Conservation (phyloP, 2,329 filamentous ascomycete species). For the Colletotrichum godetiae region DNA sequence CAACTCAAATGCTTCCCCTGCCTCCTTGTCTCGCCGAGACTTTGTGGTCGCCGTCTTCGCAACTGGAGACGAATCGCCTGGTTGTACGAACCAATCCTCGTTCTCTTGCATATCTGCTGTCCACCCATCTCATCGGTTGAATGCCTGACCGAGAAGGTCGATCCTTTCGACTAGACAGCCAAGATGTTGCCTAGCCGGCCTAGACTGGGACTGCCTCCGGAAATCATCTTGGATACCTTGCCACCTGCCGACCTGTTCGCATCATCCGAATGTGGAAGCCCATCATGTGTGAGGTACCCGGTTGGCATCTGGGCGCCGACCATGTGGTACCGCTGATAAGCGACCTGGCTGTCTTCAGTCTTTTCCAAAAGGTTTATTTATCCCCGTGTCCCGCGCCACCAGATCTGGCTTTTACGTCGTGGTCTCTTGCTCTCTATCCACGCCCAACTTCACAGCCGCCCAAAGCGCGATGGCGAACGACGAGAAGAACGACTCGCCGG, state of each 20-base stretch:
- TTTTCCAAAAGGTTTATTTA: conserved; percentile 18
- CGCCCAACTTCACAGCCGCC: neutral
- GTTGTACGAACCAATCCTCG: conserved; percentile 22
- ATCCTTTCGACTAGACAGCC: conserved; percentile 21
- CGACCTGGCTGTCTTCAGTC: conserved; percentile 2
- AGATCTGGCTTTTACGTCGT: neutral
- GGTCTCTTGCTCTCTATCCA: neutral
- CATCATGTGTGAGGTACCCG: conserved; percentile 7
- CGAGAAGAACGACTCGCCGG: conserved; percentile 27
- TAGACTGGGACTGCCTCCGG: conserved; percentile 20
- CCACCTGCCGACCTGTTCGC: conserved; percentile 8
- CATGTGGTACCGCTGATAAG: conserved; percentile 32
- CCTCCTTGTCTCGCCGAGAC: conserved; percentile 10
- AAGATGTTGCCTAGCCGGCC: conserved; percentile 29
- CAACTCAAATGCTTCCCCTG: neutral
- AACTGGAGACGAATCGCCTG: conserved; percentile 1
- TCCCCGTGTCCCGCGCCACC: neutral
- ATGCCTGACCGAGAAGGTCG: conserved; percentile 36
- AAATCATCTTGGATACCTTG: conserved; percentile 24
- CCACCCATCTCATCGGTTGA: conserved; percentile 25
- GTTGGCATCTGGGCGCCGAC: conserved; percentile 15
- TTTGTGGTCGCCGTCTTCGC: conserved; percentile 5
- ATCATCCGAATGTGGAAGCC: neutral
- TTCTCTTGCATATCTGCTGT: conserved; percentile 22
- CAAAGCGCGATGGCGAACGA: conserved; percentile 26